Percentiles rank a stretch among this genome's conserved stretches.
phyloP scores from a whole-genome alignment of 2,329 filamentous ascomycete species.

The Westerdykella ornata region DNA sequence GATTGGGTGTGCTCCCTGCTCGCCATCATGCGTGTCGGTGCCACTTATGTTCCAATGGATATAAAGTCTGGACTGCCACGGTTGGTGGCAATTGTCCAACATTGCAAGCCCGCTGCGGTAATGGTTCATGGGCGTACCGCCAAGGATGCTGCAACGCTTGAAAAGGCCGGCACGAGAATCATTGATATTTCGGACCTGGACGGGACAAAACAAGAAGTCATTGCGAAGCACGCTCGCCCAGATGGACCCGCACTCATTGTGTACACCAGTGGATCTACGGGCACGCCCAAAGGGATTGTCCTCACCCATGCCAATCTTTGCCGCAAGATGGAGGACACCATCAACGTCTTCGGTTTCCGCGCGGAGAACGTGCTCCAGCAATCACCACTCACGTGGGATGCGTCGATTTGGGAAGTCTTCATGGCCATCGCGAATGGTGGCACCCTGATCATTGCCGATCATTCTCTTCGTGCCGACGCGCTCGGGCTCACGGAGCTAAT shows the following conservation, averaged over 20 bases:
- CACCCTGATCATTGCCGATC: conserved; percentile 33
- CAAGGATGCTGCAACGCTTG: neutral
- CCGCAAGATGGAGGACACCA: conserved; percentile 17
- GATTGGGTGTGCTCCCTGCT: conserved; percentile 39
- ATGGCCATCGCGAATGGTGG: conserved; percentile 37
- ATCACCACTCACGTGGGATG: conserved; percentile 37
- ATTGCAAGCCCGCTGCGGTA: conserved; percentile 11
- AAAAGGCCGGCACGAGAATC: conserved; percentile 1
- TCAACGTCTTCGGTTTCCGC: neutral
- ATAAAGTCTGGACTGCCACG: conserved; percentile 26
- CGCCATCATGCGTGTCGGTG: conserved; percentile 38
- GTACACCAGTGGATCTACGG: conserved; percentile 9
- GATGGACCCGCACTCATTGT: conserved; percentile 1
- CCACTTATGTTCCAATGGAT: conserved; percentile 38
- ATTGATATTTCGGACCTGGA: conserved; percentile 10
- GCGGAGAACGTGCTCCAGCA: conserved; percentile 49
- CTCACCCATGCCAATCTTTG: conserved; percentile 14
- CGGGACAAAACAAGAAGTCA: neutral
- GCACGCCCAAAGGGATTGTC: conserved; percentile 9
- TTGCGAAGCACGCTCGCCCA: neutral
- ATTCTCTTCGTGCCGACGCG: no score
- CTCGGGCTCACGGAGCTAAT: no score
- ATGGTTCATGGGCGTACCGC: no score
- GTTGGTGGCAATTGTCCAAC: conserved; percentile 25
- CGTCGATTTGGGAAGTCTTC: conserved; percentile 38